phyloP scores from a whole-genome alignment of 306 rosid genomes.

The Quillaja saponaria region DNA sequence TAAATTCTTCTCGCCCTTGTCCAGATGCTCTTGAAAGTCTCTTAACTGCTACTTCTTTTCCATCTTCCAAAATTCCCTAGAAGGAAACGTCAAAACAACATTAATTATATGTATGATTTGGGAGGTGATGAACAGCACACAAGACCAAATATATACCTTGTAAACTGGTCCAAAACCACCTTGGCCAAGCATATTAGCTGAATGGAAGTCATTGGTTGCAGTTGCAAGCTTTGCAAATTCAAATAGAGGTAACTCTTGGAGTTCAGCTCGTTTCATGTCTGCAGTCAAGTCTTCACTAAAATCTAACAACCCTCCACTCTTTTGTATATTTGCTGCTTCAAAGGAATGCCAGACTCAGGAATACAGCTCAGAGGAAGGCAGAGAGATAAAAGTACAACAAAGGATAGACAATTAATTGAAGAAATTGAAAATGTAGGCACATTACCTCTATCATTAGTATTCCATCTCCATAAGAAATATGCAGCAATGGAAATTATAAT shows the following conservation, averaged over 20 bases:
- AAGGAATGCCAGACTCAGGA: too few species aligned
- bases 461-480: slow-evolving; percentile 23
- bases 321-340: too few species aligned
- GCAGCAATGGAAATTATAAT: neutral
- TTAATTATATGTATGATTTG: neutral
- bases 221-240: slow-evolving; percentile 19
- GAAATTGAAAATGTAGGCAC: too few species aligned
- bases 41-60: slow-evolving; percentile 47
- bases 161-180: slow-evolving; percentile 41
- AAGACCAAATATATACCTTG: slow-evolving; percentile 28
- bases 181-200: slow-evolving; percentile 31
- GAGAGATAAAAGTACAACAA: too few species aligned
- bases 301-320: too few species aligned
- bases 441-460: slow-evolving; percentile 17
- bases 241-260: slow-evolving; percentile 32
- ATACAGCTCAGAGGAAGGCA: too few species aligned
- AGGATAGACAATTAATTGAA: too few species aligned
- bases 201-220: slow-evolving; percentile 35
- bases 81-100: neutral
- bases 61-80: slow-evolving; percentile 39
- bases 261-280: slow-evolving; percentile 16
- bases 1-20: slow-evolving; percentile 50
- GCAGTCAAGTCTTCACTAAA: too few species aligned
- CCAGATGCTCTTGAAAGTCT: slow-evolving; percentile 44
- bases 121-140: neutral